A percentile compares a stretch with the other conserved stretches of the same genome.
Evolutionary conservation across 192 early-diverging fungal species (phyloP).

Genomic region (Linnemannia schmuckeri): DNA sequence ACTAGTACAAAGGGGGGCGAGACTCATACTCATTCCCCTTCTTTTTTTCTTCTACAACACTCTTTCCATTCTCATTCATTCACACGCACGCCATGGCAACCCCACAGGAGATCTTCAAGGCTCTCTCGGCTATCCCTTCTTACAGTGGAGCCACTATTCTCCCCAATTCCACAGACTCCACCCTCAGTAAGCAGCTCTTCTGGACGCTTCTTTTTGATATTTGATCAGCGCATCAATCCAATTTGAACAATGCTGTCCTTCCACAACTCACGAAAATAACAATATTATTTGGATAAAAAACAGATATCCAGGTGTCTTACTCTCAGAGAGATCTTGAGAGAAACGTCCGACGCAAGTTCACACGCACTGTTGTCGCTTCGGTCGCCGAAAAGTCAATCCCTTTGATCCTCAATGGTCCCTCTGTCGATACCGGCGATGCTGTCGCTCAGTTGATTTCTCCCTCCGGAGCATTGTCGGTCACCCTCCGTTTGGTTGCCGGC

Average conservation of each 20-base stretch:
- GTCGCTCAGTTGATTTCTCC: slow-evolving; percentile 49
- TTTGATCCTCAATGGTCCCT: slow-evolving; percentile 43
- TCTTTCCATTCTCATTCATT: not conserved
- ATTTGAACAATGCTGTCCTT: not conserved
- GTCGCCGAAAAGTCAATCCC: slow-evolving; percentile 32
- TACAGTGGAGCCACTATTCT: slow-evolving; percentile 48
- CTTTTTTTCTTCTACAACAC: not conserved
- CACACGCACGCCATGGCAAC: slow-evolving; percentile 31
- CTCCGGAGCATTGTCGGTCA: slow-evolving; percentile 47
- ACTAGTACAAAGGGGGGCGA: not conserved
- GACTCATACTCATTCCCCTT: not conserved
- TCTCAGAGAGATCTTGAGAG: slow-evolving; percentile 68
- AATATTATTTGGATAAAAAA: not conserved
- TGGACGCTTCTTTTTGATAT: not conserved
- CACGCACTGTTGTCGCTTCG: slow-evolving; percentile 54
- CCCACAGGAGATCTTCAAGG: slow-evolving; percentile 50
- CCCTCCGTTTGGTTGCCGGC: slow-evolving; percentile 58
- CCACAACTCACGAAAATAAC: not conserved
- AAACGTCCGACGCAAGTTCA: slow-evolving; percentile 62
- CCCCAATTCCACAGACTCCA: slow-evolving; percentile 33
- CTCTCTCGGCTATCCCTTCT: slow-evolving; percentile 46
- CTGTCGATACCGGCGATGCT: slow-evolving; percentile 50
- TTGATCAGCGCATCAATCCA: not conserved
- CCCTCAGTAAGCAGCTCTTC: slow-evolving; percentile 23
- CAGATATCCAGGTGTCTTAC: slow-evolving; percentile 49